Evolutionary conservation across 768 basidiomycete genomes (phyloP).

Genomic region (Boletales sp.): DNA sequence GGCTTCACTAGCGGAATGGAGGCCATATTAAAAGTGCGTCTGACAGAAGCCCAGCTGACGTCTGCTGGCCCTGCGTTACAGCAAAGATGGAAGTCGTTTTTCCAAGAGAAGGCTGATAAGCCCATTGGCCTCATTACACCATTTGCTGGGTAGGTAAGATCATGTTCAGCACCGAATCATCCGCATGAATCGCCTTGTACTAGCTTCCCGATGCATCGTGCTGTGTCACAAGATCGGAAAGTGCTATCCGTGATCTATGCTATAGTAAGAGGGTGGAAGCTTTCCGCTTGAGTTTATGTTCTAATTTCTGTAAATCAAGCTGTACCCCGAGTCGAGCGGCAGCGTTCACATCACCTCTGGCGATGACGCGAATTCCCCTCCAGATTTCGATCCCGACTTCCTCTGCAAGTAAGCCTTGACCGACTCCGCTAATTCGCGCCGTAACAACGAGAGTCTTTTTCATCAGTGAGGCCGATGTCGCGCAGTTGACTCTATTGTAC

Average conservation of each 20-base stretch:
- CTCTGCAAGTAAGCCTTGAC: slow-evolving; percentile 36
- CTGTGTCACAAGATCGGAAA: slow-evolving; percentile 23
- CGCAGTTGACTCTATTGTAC: slow-evolving; percentile 39
- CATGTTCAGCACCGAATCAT: no score
- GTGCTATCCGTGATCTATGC: slow-evolving; percentile 30
- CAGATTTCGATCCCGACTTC: slow-evolving; percentile 44
- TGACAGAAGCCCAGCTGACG: slow-evolving; percentile 14
- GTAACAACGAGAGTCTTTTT: neutral
- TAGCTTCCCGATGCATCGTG: no score
- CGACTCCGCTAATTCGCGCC: neutral
- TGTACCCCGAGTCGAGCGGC: slow-evolving; percentile 45
- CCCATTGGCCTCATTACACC: slow-evolving; percentile 35
- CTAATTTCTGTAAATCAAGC: slow-evolving; percentile 6
- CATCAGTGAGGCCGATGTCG: slow-evolving; percentile 34
- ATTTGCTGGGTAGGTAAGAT: slow-evolving; percentile 34
- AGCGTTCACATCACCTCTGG: slow-evolving; percentile 44
- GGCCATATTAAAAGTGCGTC: slow-evolving; percentile 23
- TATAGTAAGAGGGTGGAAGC: slow-evolving; percentile 20
- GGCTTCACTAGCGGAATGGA: slow-evolving; percentile 11
- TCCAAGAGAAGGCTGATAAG: slow-evolving; percentile 18
- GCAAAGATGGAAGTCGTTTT: slow-evolving; percentile 19
- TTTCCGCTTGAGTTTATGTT: neutral
- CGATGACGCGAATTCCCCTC: slow-evolving; percentile 36
- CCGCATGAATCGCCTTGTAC: no score
- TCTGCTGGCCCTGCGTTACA: slow-evolving; percentile 20